Evolutionary conservation across 2,329 filamentous ascomycete species (phyloP).

Genomic region (Paecilomyces sp.): DNA sequence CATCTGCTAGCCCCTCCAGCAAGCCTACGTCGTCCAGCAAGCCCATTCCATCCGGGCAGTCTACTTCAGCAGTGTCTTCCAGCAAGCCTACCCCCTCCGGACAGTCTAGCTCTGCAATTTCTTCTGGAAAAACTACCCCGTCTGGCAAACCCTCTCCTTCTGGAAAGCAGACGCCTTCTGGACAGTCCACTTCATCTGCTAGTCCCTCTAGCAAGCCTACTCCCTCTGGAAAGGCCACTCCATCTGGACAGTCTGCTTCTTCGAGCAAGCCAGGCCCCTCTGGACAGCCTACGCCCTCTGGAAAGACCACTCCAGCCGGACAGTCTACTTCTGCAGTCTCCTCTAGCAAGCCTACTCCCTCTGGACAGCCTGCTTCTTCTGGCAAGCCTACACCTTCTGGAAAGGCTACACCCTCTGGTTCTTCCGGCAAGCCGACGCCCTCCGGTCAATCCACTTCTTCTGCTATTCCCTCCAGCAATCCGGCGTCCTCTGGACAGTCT

Average conservation of each 20-base stretch:
- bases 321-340: background rate
- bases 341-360: background rate
- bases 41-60: background rate
- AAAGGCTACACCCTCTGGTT: background rate
- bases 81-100: background rate
- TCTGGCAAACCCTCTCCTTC: background rate
- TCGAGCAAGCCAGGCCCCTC: background rate
- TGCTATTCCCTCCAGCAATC: too few species aligned
- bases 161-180: background rate
- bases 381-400: background rate
- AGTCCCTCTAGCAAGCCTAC: background rate
- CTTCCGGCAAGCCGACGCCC: background rate
- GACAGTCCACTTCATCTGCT: background rate
- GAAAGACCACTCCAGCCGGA: background rate
- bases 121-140: too few species aligned
- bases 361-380: background rate
- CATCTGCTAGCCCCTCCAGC: background rate
- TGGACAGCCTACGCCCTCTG: background rate
- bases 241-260: background rate
- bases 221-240: background rate
- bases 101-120: background rate
- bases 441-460: background rate
- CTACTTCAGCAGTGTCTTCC: background rate
- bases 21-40: background rate
- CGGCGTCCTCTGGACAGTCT: too few species aligned